Evolutionary conservation across 2,329 filamentous ascomycete genomes (phyloP).

Genomic region (Graphilbum sp.): DNA sequence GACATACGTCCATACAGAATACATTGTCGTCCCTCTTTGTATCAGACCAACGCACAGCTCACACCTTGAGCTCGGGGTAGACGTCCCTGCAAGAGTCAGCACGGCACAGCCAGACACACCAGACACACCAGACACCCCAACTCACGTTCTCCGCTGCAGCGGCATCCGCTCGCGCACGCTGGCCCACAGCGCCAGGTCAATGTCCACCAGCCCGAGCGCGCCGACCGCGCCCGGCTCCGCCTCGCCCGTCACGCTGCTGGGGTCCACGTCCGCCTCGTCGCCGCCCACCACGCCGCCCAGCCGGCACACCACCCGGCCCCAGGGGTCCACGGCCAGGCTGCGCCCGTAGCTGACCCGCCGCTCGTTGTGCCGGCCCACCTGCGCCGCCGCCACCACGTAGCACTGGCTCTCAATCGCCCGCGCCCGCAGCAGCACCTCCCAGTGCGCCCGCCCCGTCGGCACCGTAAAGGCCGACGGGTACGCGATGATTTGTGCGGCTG

Average conservation of each 20-base stretch:
- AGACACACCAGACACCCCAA: conserved; percentile 7
- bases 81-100: conserved; percentile 5
- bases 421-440: conserved; percentile 62
- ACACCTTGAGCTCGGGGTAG: conserved; percentile 4
- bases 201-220: conserved; percentile 37
- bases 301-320: conserved; percentile 59
- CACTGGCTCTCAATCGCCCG: conserved; percentile 80
- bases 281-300: conserved; percentile 35
- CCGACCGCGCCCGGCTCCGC: conserved; percentile 20
- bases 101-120: not conserved
- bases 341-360: conserved; percentile 63
- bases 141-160: conserved; percentile 33
- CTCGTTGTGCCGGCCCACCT: conserved; percentile 52
- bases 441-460: conserved; percentile 71
- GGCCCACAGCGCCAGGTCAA: conserved; percentile 31
- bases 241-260: conserved; percentile 4
- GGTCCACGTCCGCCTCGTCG: conserved; percentile 18
- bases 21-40: no score
- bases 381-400: conserved; percentile 76
- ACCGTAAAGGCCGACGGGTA: conserved; percentile 88
- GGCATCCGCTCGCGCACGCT: conserved; percentile 36
- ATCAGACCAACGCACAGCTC: no score
- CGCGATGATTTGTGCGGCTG: conserved; percentile 55
- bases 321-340: conserved; percentile 73
- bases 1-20: no score